Evolutionary conservation across 805 yeast species (phyloP), one percentile per base, ranked within the genome.

Genomic region (Candida taoyuanica): DNA sequence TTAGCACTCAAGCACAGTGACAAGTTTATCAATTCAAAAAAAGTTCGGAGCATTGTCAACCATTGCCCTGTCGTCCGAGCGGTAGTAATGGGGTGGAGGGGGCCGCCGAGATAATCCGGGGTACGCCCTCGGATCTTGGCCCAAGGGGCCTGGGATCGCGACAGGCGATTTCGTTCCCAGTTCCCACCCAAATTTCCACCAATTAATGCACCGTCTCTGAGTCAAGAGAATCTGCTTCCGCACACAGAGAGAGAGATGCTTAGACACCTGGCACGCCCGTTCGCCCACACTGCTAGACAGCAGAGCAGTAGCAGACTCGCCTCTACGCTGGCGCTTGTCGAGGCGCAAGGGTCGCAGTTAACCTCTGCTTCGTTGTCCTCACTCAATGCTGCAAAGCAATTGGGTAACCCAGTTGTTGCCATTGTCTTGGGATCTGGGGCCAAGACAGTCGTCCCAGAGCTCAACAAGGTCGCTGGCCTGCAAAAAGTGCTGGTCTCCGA

Each of bases 371-470:
- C 95, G 5, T 68, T 86, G 43, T 76, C 86, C 16, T 71, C 89
- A 2, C 57, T 89, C 25, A 66, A 76, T 11, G 98, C 98, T 11
- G 96, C 98, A 15, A 62, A 64, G 36, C 71, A 78, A 50, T 63
- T 89, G 31, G 85, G 87, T 7, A 74, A 80, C 53, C 91, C 95
- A 30, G 70, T 91, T 34, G 79, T 84, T n/a, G 95, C 89, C 2
- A 59, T 89, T 3, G 55, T 87, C 11, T 69, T 84, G 7, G 96
- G 96, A 5, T 59, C 81, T 3, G 60, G 73, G 3, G 76, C 85
- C 3, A 37, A 51, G n/a, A 54, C 62, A 44, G 63, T 60, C 9
- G 83, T 77, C 11, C 74, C 73, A 1, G 60, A 66, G 39, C 71
- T 80, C 15, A 57, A 77, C 24, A 73, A 77, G 49, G 63, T 81